Evolutionary conservation across 352 stramenopile genomes (phyloP).

Genomic region (Phytophthora pluvialis): DNA sequence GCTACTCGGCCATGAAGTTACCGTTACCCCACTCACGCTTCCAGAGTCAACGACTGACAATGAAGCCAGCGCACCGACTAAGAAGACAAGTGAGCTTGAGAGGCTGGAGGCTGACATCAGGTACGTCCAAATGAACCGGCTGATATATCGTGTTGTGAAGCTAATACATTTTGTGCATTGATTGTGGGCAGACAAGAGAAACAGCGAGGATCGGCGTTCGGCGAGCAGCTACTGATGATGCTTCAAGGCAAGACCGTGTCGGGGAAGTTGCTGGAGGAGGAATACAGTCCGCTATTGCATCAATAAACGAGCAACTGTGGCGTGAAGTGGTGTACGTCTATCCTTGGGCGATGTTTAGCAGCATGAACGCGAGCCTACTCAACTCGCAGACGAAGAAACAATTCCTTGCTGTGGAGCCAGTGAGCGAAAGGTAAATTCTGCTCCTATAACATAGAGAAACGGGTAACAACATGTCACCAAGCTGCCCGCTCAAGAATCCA

Average conservation of each 20-base stretch:
- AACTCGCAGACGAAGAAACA: too few species aligned
- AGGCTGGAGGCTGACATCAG: slow-evolving; percentile 56
- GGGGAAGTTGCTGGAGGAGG: slow-evolving; percentile 52
- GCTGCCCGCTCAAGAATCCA: too few species aligned
- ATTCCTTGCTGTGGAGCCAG: too few species aligned
- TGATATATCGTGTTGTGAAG: too few species aligned
- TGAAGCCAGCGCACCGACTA: slow-evolving; percentile 2
- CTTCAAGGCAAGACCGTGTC: slow-evolving; percentile 66
- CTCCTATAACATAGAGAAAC: too few species aligned
- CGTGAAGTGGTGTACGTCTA: too few species aligned
- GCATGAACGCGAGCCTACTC: too few species aligned
- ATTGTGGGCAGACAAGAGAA: slow-evolving; percentile 46
- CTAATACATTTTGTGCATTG: neutral
- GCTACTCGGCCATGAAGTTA: slow-evolving; percentile 27
- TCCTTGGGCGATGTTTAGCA: too few species aligned
- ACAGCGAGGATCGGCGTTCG: slow-evolving; percentile 48
- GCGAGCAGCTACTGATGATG: slow-evolving; percentile 59
- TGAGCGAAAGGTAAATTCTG: too few species aligned
- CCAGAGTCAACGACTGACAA: slow-evolving; percentile 4
- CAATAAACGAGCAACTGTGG: slow-evolving; percentile 1
- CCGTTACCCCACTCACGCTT: slow-evolving; percentile 15
- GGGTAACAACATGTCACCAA: too few species aligned
- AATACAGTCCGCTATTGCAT: slow-evolving; percentile 44
- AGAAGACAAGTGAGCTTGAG: slow-evolving; percentile 34
- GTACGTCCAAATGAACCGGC: slow-evolving; percentile 22